A percentile compares a stretch with the other conserved stretches of the same genome.
phyloP scores from a whole-genome alignment of 345 rosid genomes.

The Dovyalis caffra region DNA sequence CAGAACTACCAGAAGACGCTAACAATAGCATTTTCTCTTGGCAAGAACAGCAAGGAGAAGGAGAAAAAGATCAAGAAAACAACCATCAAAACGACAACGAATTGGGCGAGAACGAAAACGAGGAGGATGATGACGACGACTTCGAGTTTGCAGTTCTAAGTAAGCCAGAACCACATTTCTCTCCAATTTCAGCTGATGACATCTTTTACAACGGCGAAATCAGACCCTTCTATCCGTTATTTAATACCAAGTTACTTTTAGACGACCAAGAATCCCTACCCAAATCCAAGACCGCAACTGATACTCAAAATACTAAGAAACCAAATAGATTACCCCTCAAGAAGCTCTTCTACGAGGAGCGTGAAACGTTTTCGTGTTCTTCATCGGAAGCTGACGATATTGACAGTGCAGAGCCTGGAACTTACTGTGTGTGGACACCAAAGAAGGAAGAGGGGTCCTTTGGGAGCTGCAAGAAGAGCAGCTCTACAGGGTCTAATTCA shows the following conservation, averaged over 20 bases:
- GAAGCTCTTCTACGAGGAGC: slow-evolving; percentile 57
- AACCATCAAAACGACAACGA: background rate
- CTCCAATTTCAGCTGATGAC: slow-evolving; percentile 40
- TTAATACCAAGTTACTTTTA: slow-evolving; percentile 18
- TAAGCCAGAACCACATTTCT: slow-evolving; percentile 9
- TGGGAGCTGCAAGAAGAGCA: slow-evolving; percentile 48
- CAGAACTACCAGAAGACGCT: background rate
- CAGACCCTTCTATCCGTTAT: slow-evolving; percentile 52
- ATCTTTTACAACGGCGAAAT: slow-evolving; percentile 42
- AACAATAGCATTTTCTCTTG: background rate
- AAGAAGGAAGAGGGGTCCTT: slow-evolving; percentile 25
- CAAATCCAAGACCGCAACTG: background rate
- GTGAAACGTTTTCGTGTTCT: slow-evolving; percentile 43
- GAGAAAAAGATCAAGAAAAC: background rate
- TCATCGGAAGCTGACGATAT: slow-evolving; percentile 65
- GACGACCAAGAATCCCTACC: background rate
- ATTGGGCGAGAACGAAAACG: background rate
- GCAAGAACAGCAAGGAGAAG: background rate
- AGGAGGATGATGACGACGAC: slow-evolving; percentile 23
- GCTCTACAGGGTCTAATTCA: slow-evolving; percentile 47
- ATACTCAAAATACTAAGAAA: slow-evolving; percentile 2
- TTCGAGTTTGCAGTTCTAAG: slow-evolving; percentile 35
- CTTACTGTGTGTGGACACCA: slow-evolving; percentile 76
- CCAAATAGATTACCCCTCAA: slow-evolving; percentile 41
- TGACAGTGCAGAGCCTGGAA: slow-evolving; percentile 42